A percentile compares a stretch with the other conserved stretches of the same genome.
These are phyloP conservation scores for Eucalyptus fibrosa DNA, from an alignment of 345 rosid species.

Conservation along the genomic window DNA sequence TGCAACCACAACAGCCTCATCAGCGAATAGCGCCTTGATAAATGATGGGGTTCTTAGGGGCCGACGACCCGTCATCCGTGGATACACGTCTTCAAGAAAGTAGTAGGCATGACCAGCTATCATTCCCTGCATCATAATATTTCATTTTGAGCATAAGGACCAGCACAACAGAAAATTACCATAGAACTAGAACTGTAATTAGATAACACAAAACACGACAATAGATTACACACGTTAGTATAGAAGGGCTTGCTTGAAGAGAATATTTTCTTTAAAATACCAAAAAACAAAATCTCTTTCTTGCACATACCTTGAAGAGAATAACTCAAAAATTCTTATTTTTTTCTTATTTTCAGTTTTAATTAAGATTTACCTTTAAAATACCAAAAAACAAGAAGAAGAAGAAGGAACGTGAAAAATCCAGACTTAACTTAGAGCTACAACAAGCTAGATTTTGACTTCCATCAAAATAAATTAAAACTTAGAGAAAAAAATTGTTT, in stretches of 20 bases:
- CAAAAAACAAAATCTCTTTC: background rate
- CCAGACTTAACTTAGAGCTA: background rate
- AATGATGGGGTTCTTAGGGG: constrained; percentile 79
- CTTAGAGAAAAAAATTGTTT: background rate
- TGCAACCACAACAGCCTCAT: constrained; percentile 72
- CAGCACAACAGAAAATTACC: background rate
- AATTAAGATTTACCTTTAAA: no score
- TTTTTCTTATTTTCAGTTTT: no score
- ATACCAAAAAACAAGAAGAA: no score
- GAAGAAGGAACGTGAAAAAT: background rate
- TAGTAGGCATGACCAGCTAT: constrained; percentile 98
- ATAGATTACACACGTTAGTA: background rate
- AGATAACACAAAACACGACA: background rate
- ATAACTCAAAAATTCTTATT: no score
- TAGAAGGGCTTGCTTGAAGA: background rate
- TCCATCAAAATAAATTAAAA: background rate
- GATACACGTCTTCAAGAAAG: constrained; percentile 90
- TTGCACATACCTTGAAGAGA: no score
- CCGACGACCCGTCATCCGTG: constrained; percentile 66
- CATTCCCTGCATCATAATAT: constrained; percentile 65
- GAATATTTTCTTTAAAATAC: background rate
- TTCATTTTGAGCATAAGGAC: background rate
- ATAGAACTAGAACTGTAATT: background rate
- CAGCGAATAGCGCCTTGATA: constrained; percentile 73
- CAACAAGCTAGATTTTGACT: background rate